Percentiles rank a stretch among this genome's conserved stretches.
Conservation (phyloP, 495 filamentous ascomycete species). For the Xylaria nigripes region DNA sequence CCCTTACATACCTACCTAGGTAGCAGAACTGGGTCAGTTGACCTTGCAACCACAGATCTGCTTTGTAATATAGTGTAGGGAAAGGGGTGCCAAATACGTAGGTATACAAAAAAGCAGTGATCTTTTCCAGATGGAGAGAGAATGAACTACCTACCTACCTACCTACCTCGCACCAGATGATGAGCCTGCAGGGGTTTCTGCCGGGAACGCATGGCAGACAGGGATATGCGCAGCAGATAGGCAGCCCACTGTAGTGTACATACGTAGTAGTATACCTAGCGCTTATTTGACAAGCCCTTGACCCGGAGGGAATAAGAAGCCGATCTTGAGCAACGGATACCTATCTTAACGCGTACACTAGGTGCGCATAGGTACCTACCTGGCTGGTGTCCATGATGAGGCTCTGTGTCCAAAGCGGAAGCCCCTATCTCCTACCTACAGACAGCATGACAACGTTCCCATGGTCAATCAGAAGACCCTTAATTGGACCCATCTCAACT, state of each 20-base stretch:
- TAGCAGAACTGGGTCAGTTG: neutral
- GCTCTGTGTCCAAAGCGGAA: constrained; percentile 4
- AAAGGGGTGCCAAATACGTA: neutral
- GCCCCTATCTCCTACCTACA: neutral
- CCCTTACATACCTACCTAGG: neutral
- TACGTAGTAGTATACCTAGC: constrained; percentile 11
- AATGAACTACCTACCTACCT: neutral
- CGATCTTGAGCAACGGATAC: constrained; percentile 5
- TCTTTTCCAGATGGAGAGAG: neutral
- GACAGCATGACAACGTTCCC: neutral
- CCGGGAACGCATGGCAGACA: constrained; percentile 12
- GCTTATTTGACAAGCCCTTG: constrained; percentile 24
- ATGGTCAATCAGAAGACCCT: no score
- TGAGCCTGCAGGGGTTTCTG: constrained; percentile 6
- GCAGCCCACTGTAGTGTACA: neutral
- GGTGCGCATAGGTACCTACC: constrained; percentile 17
- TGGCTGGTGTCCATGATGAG: constrained; percentile 4
- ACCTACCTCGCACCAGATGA: neutral
- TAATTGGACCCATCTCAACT: no score
- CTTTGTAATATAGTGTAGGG: neutral
- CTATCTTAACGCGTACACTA: neutral
- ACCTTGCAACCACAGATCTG: neutral
- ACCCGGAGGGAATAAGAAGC: constrained; percentile 25
- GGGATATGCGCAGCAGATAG: constrained; percentile 2
- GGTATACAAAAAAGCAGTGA: neutral